Evolutionary conservation across 805 yeast genomes (phyloP).

Genomic region (Yamadazyma paraphyllophila): DNA sequence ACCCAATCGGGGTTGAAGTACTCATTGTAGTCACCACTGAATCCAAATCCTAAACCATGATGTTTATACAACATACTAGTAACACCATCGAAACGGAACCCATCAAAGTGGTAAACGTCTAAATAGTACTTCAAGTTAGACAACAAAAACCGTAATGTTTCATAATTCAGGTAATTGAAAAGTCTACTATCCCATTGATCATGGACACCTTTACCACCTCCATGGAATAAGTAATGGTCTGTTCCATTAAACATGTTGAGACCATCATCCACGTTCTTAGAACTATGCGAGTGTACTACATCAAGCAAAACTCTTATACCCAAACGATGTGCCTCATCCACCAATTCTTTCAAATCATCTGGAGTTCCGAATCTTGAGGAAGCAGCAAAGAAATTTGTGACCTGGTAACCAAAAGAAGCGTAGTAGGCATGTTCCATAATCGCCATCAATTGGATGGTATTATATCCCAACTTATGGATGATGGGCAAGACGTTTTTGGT

Average conservation of each 20-base stretch:
- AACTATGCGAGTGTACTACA: constrained; percentile 94
- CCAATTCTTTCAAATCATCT: constrained; percentile 85
- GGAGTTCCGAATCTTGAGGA: constrained; percentile 94
- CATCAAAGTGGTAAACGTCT: constrained; percentile 85
- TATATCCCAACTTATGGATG: constrained; percentile 81
- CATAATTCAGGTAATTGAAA: constrained; percentile 88
- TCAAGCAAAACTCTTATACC: constrained; percentile 87
- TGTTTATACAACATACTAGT: constrained; percentile 89
- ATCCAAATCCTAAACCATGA: constrained; percentile 89
- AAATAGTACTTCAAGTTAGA: constrained; percentile 81
- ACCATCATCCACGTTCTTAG: constrained; percentile 93
- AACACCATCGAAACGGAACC: constrained; percentile 96
- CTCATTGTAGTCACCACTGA: constrained; percentile 90
- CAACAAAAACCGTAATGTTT: constrained; percentile 81
- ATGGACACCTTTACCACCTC: constrained; percentile 86
- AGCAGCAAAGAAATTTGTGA: constrained; percentile 86
- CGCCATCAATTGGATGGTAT: constrained; percentile 95
- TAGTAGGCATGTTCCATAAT: constrained; percentile 98
- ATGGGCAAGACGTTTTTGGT: constrained; percentile 78
- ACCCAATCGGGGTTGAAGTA: constrained; percentile 77
- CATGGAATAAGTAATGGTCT: constrained; percentile 91
- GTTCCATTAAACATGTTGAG: constrained; percentile 92
- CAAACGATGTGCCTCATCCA: constrained; percentile 87
- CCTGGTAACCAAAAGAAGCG: constrained; percentile 97
- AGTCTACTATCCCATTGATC: constrained; percentile 95